Percentiles rank a stretch among this genome's conserved stretches.
Evolutionary conservation across 2,329 filamentous ascomycete genomes (phyloP).

Genomic region (Ambrosiella beaveri): DNA sequence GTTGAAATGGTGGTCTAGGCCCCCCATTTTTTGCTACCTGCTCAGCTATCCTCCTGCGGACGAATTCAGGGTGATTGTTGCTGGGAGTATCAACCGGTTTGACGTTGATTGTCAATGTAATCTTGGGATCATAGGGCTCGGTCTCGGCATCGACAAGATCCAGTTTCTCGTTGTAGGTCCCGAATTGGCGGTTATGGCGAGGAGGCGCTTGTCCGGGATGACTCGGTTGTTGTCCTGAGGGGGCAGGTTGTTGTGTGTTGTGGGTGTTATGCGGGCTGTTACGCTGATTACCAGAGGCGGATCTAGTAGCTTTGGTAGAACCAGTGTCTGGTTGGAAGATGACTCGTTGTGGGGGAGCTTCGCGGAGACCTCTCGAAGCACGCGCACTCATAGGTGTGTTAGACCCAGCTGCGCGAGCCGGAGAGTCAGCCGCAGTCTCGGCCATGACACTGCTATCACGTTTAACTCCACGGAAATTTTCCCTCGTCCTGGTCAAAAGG

Average conservation of each 20-base stretch:
- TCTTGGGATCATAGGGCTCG: conserved; percentile 40
- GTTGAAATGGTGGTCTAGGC: conserved; percentile 32
- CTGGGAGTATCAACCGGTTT: conserved; percentile 59
- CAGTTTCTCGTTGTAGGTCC: conserved; percentile 12
- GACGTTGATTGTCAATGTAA: conserved; percentile 25
- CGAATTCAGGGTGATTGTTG: conserved; percentile 54
- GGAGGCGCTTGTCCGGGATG: conserved; percentile 24
- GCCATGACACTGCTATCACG: conserved; percentile 33
- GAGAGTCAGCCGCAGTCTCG: conserved; percentile 43
- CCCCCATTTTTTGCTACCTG: conserved; percentile 26
- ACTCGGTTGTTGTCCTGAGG: background rate
- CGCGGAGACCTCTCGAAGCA: conserved; percentile 50
- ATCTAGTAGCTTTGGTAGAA: conserved; percentile 33
- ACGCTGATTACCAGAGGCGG: background rate
- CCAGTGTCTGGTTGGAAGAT: conserved; percentile 70
- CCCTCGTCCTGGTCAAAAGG: conserved; percentile 59
- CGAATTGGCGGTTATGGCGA: conserved; percentile 23
- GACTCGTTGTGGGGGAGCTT: conserved; percentile 69
- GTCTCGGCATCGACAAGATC: conserved; percentile 9
- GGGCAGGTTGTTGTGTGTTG: background rate
- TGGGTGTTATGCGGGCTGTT: conserved; percentile 1
- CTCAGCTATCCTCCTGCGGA: conserved; percentile 22
- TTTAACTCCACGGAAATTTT: conserved; percentile 47
- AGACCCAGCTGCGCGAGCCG: conserved; percentile 32
- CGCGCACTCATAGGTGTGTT: conserved; percentile 35